Percentiles rank a stretch among this genome's conserved stretches.
Conservation (phyloP, 2,329 filamentous ascomycete genomes). For the Harringtonia aguacate region DNA sequence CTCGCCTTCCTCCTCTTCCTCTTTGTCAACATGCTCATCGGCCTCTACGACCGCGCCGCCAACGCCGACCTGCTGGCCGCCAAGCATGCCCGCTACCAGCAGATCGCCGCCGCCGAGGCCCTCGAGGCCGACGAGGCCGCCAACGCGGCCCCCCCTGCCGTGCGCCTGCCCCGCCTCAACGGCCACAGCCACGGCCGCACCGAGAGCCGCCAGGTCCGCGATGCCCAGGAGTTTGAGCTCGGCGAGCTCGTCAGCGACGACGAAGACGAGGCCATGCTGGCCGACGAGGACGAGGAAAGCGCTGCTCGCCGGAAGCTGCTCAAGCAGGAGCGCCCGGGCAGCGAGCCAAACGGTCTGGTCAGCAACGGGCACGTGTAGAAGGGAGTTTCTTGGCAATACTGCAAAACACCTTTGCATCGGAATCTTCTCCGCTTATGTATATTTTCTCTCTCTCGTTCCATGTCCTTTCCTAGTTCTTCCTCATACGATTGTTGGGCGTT, state of each 20-base stretch:
- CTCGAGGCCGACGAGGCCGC: neutral
- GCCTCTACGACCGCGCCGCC: constrained; percentile 62
- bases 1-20: constrained; percentile 85
- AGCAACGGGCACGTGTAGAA: no score
- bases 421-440: no score
- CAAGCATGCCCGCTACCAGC: constrained; percentile 1
- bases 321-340: no score
- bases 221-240: constrained; percentile 89
- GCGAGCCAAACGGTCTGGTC: no score
- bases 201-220: constrained; percentile 52
- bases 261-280: constrained; percentile 78
- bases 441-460: no score
- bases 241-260: constrained; percentile 85
- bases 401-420: no score
- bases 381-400: no score
- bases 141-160: neutral
- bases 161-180: constrained; percentile 13
- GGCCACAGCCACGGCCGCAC: constrained; percentile 23
- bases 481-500: no score
- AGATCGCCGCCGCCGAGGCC: neutral
- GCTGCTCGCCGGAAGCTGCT: constrained; percentile 26
- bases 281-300: constrained; percentile 59
- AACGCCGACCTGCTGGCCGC: constrained; percentile 19
- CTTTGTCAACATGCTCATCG: constrained; percentile 76
- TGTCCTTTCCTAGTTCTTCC: no score